Percentiles rank a stretch among this genome's conserved stretches.
Evolutionary conservation across 2,329 filamentous ascomycete genomes (phyloP).

Genomic region (Botrytis galanthina): DNA sequence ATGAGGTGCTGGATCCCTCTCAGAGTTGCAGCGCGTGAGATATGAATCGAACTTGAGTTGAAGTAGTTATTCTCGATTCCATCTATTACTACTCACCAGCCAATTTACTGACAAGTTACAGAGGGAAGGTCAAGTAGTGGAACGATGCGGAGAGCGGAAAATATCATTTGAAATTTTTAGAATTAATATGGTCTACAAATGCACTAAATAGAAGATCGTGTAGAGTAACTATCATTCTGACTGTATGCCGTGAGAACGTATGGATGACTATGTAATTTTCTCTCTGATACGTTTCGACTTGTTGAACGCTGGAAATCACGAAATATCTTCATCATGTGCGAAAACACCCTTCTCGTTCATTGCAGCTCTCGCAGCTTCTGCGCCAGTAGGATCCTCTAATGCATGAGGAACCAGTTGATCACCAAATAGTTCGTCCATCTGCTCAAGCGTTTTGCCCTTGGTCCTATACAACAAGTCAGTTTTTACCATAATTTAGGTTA

Average conservation of each 20-base stretch:
- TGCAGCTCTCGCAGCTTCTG: constrained; percentile 28
- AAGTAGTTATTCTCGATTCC: neutral
- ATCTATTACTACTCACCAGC: neutral
- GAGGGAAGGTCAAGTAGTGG: neutral
- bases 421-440: constrained; percentile 38
- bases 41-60: neutral
- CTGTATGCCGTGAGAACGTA: neutral
- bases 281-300: no score
- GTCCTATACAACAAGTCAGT: constrained; percentile 36
- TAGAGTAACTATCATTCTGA: neutral
- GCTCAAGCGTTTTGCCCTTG: constrained; percentile 36
- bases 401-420: constrained; percentile 41
- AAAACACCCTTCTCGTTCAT: neutral
- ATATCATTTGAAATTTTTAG: neutral
- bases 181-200: neutral
- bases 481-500: constrained; percentile 34
- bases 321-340: neutral
- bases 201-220: neutral
- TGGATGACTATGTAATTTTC: no score
- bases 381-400: constrained; percentile 38
- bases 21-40: neutral
- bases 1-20: neutral
- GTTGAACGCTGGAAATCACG: neutral
- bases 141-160: neutral
- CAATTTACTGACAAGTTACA: neutral